Base-by-base conservation (phyloP, 495 filamentous ascomycete species). In the Neurospora terricola region DNA sequence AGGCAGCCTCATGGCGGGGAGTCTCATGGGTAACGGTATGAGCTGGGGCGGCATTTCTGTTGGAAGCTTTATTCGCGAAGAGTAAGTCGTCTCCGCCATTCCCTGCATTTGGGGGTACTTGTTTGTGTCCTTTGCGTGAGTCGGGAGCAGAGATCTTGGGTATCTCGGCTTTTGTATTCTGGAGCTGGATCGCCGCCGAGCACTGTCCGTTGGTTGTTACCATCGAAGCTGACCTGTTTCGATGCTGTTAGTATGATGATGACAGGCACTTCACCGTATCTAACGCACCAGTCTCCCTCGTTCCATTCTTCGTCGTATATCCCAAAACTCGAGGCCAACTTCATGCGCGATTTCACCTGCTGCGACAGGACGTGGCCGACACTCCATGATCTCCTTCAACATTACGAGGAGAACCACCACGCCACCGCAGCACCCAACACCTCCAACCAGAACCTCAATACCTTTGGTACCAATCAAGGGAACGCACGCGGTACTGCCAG, bases 261-360 rank as follows among this genome's bases (percentile, higher is more conserved):
- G 94, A 91, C 92, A 70, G 95, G 96, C 73, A 97, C 96, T 18
- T 99, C 96, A 21, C 96, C 96, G 18, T 97, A 94, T 80, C 79
- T 82, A 43, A 85, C 83, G 39, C 93, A 96, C 79, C 92, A 96
- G 81, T 97, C 95, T 23, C 94, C 96, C 3, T 98, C 95, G 9
- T 98, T 91, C 77, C 96, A 99, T 78, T 99, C 96, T 9, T 97
- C 95, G 1, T 98, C 96, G 38, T 99, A 99, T 82, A 89, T 98
- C 48, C 96, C 96, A 8, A 98, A 98, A 81, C 88, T 98, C 79
- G 96, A 99, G 84, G 96, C 96, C 70, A 93, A 93, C 80, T 98
- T 97, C 80, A 94, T 98, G 93, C 90, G 89, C 77, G 93, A 98
- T 83, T 98, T 97, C 83, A 90, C 88, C 62, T 99, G 96, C 85